Evolutionary conservation across 1,139 yeast genomes (phyloP), one percentile per base, ranked within the genome.

Genomic region (Meyerozyma carpophila): DNA sequence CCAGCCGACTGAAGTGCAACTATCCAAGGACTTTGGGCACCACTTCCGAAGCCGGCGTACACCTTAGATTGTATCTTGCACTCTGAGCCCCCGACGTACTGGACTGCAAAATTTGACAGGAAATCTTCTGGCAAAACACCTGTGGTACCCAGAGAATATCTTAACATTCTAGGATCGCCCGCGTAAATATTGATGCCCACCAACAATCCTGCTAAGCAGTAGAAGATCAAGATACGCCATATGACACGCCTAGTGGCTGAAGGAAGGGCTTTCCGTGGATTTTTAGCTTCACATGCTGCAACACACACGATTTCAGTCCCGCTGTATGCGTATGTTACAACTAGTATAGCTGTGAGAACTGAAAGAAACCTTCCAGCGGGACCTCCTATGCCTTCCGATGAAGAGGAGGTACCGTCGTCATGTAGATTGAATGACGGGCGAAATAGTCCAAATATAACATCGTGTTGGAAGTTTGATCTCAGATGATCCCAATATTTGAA

Each of bases 251-350:
- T 79, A 1, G 95, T 84, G 0, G 95, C 95, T 11, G 82, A 76
- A 2, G 95, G 95, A 24, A 88, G 68, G 0, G 94, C 81, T 49
- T 77, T 79, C 49, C 95, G 73, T 1, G 96, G 95, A 53, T 86
- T 84, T 48, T 84, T 73, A 9, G 93, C 87, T 60, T 89, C 96
- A 58, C 93, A 87, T 1, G 95, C 93, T 1, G 95, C 91, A 47
- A 88, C 80, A 51, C 86, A 83, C 24, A 88, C 94, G 48, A 84
- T 81, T 54, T 87, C 95, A 0, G 91, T 82, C 0, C 95, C 95
- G 44, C 84, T 79, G 55, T 82, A 87, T 0, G 94, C 83, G 56
- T 83, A 85, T 0, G 87, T 73, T 0, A 90, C 83, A 24, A 81
- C 78, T 43, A 81, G 66, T 1, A 81, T 65, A 0, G 93, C 88